phyloP scores from a whole-genome alignment of 1,284 basidiomycete genomes.

The Stereum hirsutum region DNA sequence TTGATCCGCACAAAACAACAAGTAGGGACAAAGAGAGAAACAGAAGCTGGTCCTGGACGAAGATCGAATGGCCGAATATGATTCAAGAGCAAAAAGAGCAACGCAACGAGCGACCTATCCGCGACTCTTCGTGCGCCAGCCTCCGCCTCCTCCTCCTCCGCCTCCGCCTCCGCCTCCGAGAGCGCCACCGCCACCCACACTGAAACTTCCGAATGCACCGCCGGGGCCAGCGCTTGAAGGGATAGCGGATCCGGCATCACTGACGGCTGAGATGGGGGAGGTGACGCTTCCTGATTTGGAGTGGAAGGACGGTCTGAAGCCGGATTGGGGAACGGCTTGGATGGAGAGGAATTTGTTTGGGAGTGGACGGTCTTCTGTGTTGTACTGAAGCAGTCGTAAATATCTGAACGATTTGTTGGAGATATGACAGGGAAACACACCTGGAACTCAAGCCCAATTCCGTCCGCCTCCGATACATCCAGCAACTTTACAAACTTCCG shows the following conservation, averaged over 20 bases:
- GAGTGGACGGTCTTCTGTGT: slow-evolving; percentile 71
- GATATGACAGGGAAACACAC: slow-evolving; percentile 26
- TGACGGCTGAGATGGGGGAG: slow-evolving; percentile 20
- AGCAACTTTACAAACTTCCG: slow-evolving; percentile 73
- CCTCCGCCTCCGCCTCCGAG: not conserved
- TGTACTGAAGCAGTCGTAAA: slow-evolving; percentile 39
- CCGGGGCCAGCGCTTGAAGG: slow-evolving; percentile 19
- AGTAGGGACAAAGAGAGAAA: too few relatives aligned
- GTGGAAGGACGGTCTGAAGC: slow-evolving; percentile 55
- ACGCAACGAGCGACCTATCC: too few relatives aligned
- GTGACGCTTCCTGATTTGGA: slow-evolving; percentile 17
- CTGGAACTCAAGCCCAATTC: slow-evolving; percentile 85
- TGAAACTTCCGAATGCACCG: slow-evolving; percentile 24
- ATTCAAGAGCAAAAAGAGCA: too few relatives aligned
- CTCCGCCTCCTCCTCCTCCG: too few relatives aligned
- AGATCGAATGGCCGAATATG: too few relatives aligned
- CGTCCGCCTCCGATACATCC: slow-evolving; percentile 71
- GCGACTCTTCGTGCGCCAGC: too few relatives aligned
- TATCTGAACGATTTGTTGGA: not conserved
- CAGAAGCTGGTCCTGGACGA: too few relatives aligned
- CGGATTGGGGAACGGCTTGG: slow-evolving; percentile 53
- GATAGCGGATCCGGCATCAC: slow-evolving; percentile 17
- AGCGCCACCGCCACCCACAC: slow-evolving; percentile 14
- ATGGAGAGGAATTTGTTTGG: slow-evolving; percentile 77
- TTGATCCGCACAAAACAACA: too few relatives aligned